These are phyloP conservation scores for Scedosporium boydii DNA, from an alignment of 2,329 filamentous ascomycete genomes.

Conservation along the genomic window DNA sequence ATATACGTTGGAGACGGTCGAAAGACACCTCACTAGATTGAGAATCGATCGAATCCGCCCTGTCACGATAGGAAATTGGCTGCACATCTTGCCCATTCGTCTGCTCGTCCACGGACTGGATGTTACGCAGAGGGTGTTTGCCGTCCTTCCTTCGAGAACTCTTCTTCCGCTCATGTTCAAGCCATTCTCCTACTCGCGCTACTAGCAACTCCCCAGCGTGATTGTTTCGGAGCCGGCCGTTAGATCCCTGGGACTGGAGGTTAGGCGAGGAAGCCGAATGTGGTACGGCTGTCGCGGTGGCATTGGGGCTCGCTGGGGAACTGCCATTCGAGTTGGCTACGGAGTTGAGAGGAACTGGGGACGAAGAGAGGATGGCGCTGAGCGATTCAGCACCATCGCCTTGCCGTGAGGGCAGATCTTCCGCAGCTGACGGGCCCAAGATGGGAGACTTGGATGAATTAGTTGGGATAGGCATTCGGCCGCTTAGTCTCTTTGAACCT, in stretches of 20 bases:
- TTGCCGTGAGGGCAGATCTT: slow-evolving; percentile 10
- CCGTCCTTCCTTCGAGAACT: slow-evolving; percentile 42
- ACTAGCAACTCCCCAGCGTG: slow-evolving; percentile 47
- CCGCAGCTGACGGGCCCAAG: neutral
- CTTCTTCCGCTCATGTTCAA: slow-evolving; percentile 66
- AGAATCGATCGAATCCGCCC: slow-evolving; percentile 50
- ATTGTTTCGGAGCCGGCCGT: slow-evolving; percentile 25
- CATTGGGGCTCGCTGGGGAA: neutral
- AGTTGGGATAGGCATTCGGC: slow-evolving; percentile 15
- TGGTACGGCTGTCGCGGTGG: slow-evolving; percentile 3
- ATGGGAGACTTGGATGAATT: slow-evolving; percentile 6
- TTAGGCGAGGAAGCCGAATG: slow-evolving; percentile 12
- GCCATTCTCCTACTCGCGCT: slow-evolving; percentile 71
- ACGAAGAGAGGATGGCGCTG: neutral
- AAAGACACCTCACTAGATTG: slow-evolving; percentile 65
- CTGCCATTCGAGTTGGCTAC: slow-evolving; percentile 16
- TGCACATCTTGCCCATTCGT: slow-evolving; percentile 13
- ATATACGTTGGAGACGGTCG: slow-evolving; percentile 70
- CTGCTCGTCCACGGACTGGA: slow-evolving; percentile 18
- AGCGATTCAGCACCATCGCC: slow-evolving; percentile 15
- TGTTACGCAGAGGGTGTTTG: slow-evolving; percentile 29
- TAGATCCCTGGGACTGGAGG: neutral
- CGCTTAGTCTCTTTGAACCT: slow-evolving; percentile 30
- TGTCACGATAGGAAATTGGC: slow-evolving; percentile 15
- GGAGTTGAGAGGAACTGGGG: slow-evolving; percentile 9